Conservation (phyloP, 345 rosid genomes). For the Pugionium dolabratum region DNA sequence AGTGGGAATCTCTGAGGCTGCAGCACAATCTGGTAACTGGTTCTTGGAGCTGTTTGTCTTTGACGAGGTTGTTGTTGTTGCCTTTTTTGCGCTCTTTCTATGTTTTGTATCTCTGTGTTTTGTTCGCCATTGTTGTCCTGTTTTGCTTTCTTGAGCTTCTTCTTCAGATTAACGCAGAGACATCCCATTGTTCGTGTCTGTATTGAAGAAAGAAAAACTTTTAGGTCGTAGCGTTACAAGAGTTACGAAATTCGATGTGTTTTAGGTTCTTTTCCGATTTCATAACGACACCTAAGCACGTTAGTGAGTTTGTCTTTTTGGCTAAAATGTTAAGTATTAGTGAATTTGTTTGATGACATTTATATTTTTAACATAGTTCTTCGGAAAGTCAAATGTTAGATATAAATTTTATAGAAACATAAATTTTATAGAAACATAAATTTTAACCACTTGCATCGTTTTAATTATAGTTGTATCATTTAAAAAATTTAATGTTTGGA, state of each 20-base stretch:
- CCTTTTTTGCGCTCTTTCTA: background rate
- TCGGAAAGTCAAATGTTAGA: slow-evolving; percentile 18
- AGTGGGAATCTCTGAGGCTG: slow-evolving; percentile 38
- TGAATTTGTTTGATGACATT: background rate
- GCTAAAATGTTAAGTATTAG: background rate
- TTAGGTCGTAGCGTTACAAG: slow-evolving; percentile 14
- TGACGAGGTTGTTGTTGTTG: slow-evolving; percentile 31
- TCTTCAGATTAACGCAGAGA: slow-evolving; percentile 37
- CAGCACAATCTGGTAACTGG: slow-evolving; percentile 34
- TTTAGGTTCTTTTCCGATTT: slow-evolving; percentile 9
- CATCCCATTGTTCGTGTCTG: slow-evolving; percentile 29
- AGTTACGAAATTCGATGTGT: background rate
- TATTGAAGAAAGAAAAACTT: slow-evolving; percentile 6
- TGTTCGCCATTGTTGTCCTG: slow-evolving; percentile 19
- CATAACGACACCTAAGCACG: slow-evolving; percentile 40
- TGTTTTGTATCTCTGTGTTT: slow-evolving; percentile 10
- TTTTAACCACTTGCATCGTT: slow-evolving; percentile 19
- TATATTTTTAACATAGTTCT: background rate
- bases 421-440: too few species aligned
- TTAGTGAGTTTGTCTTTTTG: slow-evolving; percentile 7
- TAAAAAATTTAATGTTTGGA: background rate
- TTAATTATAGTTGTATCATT: too few species aligned
- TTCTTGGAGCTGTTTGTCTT: slow-evolving; percentile 32
- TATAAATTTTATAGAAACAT: background rate
- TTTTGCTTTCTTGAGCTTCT: slow-evolving; percentile 35